Percentiles rank a stretch among this genome's conserved stretches.
Evolutionary conservation across 2,329 filamentous ascomycete species (phyloP).

Genomic region (Penicillium italicum): DNA sequence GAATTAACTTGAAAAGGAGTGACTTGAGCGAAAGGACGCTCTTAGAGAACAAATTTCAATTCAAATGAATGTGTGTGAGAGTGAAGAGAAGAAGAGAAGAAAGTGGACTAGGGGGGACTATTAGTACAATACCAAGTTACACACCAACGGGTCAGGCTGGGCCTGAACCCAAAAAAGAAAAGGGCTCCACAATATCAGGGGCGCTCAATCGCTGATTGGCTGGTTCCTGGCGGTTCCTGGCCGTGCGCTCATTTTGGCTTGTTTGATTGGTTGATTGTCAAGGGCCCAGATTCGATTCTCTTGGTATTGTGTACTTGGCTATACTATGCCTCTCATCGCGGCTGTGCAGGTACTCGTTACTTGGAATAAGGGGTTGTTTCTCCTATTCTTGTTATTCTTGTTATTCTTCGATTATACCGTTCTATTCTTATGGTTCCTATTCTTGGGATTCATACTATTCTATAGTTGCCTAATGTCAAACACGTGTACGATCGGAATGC

Average conservation of each 20-base stretch:
- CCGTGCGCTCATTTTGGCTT: not conserved
- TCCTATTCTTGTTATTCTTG: not conserved
- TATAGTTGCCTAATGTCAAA: slow-evolving; percentile 9
- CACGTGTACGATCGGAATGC: slow-evolving; percentile 18
- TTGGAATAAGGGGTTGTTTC: slow-evolving; percentile 1
- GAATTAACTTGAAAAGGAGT: slow-evolving; percentile 18
- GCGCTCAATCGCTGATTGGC: slow-evolving; percentile 14
- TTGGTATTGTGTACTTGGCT: slow-evolving; percentile 8
- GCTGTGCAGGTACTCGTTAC: slow-evolving; percentile 5
- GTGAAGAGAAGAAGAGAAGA: slow-evolving; percentile 6
- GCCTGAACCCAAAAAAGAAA: not conserved
- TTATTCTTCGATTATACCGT: not conserved
- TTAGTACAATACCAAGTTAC: slow-evolving; percentile 7
- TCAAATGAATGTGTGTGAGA: slow-evolving; percentile 21
- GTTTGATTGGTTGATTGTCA: slow-evolving; percentile 12
- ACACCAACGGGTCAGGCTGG: slow-evolving; percentile 4
- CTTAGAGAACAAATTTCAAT: slow-evolving; percentile 11
- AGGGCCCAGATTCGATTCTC: slow-evolving; percentile 9
- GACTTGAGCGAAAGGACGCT: slow-evolving; percentile 18
- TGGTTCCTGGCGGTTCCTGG: slow-evolving; percentile 16
- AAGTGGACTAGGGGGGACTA: slow-evolving; percentile 8
- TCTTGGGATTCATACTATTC: not conserved
- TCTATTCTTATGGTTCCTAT: not conserved
- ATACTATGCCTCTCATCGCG: not conserved
- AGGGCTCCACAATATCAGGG: slow-evolving; percentile 18